These are phyloP conservation scores for Vigna angularis DNA, from an alignment of 306 rosid genomes.

Conservation along the genomic window DNA sequence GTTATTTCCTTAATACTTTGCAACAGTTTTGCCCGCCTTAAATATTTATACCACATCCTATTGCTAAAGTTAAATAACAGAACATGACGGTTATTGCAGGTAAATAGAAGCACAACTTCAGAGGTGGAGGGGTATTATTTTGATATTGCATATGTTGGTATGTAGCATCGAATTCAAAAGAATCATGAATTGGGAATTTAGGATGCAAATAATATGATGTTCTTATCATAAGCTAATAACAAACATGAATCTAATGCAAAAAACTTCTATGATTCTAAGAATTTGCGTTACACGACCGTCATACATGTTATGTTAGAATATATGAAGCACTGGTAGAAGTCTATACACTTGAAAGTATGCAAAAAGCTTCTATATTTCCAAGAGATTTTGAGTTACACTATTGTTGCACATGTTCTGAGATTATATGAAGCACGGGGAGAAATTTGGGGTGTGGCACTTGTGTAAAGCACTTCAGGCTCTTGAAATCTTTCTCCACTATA, in stretches of 20 bases:
- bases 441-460: conserved; percentile 3
- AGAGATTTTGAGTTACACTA: background rate
- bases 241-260: background rate
- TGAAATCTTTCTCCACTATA: background rate
- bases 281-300: background rate
- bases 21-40: background rate
- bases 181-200: background rate
- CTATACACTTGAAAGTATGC: background rate
- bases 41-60: background rate
- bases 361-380: conserved; percentile 37
- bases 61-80: background rate
- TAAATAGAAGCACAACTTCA: background rate
- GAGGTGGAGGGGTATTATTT: background rate
- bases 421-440: background rate
- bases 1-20: background rate
- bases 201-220: conserved; percentile 8
- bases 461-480: conserved; percentile 3
- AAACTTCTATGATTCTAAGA: background rate
- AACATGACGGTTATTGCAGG: background rate
- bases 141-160: background rate
- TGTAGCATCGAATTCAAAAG: no score
- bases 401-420: conserved; percentile 25
- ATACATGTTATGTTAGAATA: conserved; percentile 9
- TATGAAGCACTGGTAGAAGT: background rate
- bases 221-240: background rate